Evolutionary conservation across 2,329 filamentous ascomycete species (phyloP), one percentile per base, ranked within the genome.

Genomic region (Emmonsiellopsis sp.): DNA sequence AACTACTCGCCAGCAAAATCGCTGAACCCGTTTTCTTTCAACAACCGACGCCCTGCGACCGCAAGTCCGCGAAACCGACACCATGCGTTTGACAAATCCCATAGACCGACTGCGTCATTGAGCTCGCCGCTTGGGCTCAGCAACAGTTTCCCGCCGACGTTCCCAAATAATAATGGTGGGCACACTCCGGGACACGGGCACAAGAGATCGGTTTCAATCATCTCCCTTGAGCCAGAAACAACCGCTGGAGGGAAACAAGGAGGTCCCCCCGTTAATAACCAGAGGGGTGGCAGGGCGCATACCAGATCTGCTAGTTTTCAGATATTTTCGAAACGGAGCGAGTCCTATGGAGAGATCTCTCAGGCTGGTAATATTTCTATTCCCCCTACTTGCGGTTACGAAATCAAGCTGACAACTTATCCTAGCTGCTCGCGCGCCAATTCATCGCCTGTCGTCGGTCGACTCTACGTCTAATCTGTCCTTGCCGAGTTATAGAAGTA

Each of bases 231-330:
- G 53, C 75, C 73, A 57, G 75, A 78, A 31, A 61, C 67, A 68
- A 55, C 43, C 13, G 13, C 58, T 64, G 58, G 57, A 58, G 51
- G 61, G 67, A 52, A 64, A 69, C 64, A 63, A 38, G 67, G 62
- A n/a, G 58, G 59, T 53, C 65, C 62, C 15, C 65, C 58, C 40
- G 66, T 65, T 53, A 26, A 26, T 26, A 69, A 73, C 60, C 70
- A 77, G 50, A 77, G 81, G 51, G 79, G 81, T 16, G 66, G 64
- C 15, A 82, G 82, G 61, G 81, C 84, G 4, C 90, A 95, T 74
- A 82, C 78, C 47, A 80, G 90, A 51, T 89, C 89, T 38, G 82
- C 88, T 26, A 95, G 90, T 73, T 72, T 95, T 55, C 90, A 95
- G 67, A 85, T 92, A 59, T 67, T 82, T 58, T 75, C 83, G 46